Evolutionary conservation across 2,329 filamentous ascomycete species (phyloP), one percentile per base, ranked within the genome.

Genomic region (Mariannaea elegans): DNA sequence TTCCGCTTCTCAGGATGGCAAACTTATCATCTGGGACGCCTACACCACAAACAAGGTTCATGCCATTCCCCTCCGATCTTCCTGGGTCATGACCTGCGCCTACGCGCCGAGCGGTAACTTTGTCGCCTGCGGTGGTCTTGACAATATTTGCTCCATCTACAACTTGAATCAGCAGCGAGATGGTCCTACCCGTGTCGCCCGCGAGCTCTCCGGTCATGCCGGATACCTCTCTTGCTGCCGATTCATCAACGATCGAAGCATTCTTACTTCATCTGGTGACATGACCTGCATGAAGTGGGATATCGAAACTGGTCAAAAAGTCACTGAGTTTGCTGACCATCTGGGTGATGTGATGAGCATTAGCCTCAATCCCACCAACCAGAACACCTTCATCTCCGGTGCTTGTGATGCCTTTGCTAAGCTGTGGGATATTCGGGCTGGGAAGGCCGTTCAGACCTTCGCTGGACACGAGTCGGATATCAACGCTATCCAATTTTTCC

Each of bases 281-380:
- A 99, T 99, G 95, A 99, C 95, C 51, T 99, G 95, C 78, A 97
- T 98, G 90, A 92, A 98, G 75, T 99, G 95, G 95, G 95, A 99
- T 82, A 94, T 99, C 66, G 95, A 99, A 81, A 97, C 94, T 1
- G 95, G 95, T 57, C 93, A 94, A 67, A 97, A 97, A 82, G 91
- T 97, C 39, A 97, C 94, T 74, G 95, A 99, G 77, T 99, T 98
- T 70, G 95, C 95, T 73, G 95, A 99, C 80, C 95, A 99, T 77
- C 85, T 99, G 10, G 95, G 95, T 75, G 95, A 99, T 75, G 95
- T 99, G 70, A 99, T 99, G 95, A 98, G 94, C 84, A 93, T 98
- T 81, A 98, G 94, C 85, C 92, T 99, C 79, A 98, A 99, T 82
- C 95, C 95, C 1, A 97, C 96, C 64, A 97, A 98, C 82, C 94